phyloP scores from a whole-genome alignment of 75 land plant species.

The Cryptomeria japonica region DNA sequence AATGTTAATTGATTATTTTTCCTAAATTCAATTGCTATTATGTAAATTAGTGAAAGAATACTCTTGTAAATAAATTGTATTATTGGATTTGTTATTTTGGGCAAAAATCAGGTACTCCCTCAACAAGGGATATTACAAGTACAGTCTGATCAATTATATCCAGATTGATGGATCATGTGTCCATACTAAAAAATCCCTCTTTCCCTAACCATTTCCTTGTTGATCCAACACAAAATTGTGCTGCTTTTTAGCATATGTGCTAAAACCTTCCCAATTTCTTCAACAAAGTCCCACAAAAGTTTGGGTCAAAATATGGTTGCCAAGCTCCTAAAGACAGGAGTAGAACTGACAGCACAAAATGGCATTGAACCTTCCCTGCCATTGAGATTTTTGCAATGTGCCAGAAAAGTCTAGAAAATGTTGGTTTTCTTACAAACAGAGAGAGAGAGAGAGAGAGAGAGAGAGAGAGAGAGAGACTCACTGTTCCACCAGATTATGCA shows the following conservation, averaged over 20 bases:
- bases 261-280: too few species aligned
- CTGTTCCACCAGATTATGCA: neutral
- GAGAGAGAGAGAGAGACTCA: too few species aligned
- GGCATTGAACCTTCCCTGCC: neutral
- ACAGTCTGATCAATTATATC: neutral
- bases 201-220: neutral
- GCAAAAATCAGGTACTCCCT: too few species aligned
- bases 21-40: too few species aligned
- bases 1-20: too few species aligned
- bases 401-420: neutral
- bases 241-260: neutral
- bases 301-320: neutral
- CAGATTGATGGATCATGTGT: neutral
- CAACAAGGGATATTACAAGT: neutral
- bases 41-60: too few species aligned
- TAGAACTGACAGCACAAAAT: neutral
- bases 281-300: too few species aligned
- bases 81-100: too few species aligned
- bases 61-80: too few species aligned
- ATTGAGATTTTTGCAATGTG: neutral
- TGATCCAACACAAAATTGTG: neutral
- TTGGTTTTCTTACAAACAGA: too few species aligned
- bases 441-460: too few species aligned
- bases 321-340: neutral
- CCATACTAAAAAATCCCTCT: neutral